A percentile compares a stretch with the other conserved stretches of the same genome.
Conservation (phyloP, 1,284 basidiomycete genomes). For the Microbotryum silenes-acaulis region DNA sequence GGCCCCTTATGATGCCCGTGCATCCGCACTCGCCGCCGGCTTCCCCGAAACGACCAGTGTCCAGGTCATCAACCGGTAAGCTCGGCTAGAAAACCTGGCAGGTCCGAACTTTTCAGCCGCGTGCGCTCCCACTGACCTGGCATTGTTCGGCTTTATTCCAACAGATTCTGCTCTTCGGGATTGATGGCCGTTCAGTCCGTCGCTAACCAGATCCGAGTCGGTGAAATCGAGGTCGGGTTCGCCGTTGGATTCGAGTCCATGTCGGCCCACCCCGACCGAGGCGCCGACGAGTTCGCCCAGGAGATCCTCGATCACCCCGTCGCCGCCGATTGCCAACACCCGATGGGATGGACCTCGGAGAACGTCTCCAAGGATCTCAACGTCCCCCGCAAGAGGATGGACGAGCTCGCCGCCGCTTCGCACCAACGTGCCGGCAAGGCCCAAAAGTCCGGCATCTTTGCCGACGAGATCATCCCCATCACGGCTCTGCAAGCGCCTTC, state of each 20-base stretch:
- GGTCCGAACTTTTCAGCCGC: background rate
- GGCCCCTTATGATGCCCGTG: constrained; percentile 50
- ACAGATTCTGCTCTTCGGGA: constrained; percentile 37
- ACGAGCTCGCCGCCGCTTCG: constrained; percentile 68
- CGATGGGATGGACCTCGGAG: constrained; percentile 70
- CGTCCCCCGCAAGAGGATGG: constrained; percentile 74
- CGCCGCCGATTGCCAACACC: constrained; percentile 55
- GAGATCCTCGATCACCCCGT: constrained; percentile 49
- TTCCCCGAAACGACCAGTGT: constrained; percentile 68
- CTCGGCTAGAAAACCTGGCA: background rate
- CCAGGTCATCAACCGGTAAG: constrained; percentile 64
- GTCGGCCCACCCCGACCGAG: constrained; percentile 58
- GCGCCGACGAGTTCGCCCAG: constrained; percentile 55
- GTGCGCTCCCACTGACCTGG: constrained; percentile 53
- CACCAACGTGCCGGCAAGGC: constrained; percentile 65
- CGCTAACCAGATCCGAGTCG: constrained; percentile 68
- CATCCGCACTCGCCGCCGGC: constrained; percentile 70
- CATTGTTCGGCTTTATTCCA: constrained; percentile 13
- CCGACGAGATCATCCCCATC: constrained; percentile 72
- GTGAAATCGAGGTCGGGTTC: constrained; percentile 76
- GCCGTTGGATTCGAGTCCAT: constrained; percentile 79
- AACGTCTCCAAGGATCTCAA: constrained; percentile 51
- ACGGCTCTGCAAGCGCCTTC: constrained; percentile 32
- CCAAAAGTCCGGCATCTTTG: constrained; percentile 58
- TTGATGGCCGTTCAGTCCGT: constrained; percentile 50